phyloP scores from a whole-genome alignment of 371 early-diverging fungal genomes.

The Mucor indicus region DNA sequence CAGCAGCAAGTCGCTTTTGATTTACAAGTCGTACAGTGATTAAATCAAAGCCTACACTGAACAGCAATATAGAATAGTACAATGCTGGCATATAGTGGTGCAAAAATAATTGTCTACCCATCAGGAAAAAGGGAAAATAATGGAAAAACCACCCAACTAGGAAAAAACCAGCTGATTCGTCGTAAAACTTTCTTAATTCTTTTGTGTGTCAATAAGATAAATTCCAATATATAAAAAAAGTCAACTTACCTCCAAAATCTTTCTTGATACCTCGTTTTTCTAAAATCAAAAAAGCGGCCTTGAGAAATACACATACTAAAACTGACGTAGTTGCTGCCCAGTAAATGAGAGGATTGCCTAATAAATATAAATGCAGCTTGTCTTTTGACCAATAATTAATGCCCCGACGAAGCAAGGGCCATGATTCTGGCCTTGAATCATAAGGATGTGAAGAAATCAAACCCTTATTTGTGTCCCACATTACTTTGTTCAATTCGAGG shows the following conservation, averaged over 20 bases:
- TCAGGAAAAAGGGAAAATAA: constrained; percentile 95
- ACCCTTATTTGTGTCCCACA: constrained; percentile 89
- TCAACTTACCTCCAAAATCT: constrained; percentile 46
- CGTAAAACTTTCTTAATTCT: constrained; percentile 53
- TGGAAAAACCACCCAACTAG: constrained; percentile 89
- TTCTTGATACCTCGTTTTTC: constrained; percentile 76
- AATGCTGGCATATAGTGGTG: constrained; percentile 98
- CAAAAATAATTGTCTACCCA: constrained; percentile 94
- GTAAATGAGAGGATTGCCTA: constrained; percentile 98
- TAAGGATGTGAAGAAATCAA: constrained; percentile 91
- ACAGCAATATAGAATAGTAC: constrained; percentile 76
- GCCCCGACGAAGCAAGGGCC: constrained; percentile 90
- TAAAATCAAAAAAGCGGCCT: constrained; percentile 59
- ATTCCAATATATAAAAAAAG: neutral
- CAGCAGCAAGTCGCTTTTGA: constrained; percentile 44
- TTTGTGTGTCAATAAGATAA: constrained; percentile 31
- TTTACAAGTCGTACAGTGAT: constrained; percentile 61
- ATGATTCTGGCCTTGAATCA: constrained; percentile 80
- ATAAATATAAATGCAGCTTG: constrained; percentile 82
- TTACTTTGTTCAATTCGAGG: constrained; percentile 78
- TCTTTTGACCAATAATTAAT: constrained; percentile 91
- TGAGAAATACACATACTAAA: constrained; percentile 58
- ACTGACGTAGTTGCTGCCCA: constrained; percentile 74
- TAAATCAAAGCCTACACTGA: constrained; percentile 76
- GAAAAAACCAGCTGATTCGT: constrained; percentile 80